Base-by-base conservation (phyloP, 257 asterid species). In the Przewalskia tangutica region DNA sequence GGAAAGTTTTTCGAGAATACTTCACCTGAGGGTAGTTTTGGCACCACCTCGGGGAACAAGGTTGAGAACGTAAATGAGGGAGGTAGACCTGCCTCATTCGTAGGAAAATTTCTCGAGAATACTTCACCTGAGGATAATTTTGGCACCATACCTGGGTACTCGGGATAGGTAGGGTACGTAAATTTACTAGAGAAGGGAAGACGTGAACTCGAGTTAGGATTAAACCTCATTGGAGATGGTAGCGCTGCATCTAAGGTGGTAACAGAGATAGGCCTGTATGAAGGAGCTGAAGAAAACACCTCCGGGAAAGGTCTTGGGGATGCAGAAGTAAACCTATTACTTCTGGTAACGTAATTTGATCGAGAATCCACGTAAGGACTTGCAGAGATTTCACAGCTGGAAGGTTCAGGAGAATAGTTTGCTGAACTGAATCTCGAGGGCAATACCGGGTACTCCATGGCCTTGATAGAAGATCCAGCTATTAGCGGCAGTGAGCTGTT, bases 11-110 rank as follows among this genome's bases (percentile, higher is more conserved):
- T 79, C 14, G 91, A 79, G 55, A 81, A 13, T 86, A 85, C 87
- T 63, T 80, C 91, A 0, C 56, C 79, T 48, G 84, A 20, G n/a
- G 90, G 89, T 68, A 84, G 54, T 6, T 63, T 85, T 9, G 77
- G 89, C n/a, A 83, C 64, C 36, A 81, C 50, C 23, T 88, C 90
- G 1, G 86, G 90, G 77, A 79, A 81, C 75, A 82, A 77, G 1
- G 91, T 85, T 82, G 91, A 71, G 80, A 88, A 82, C 38, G 84
- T 86, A 83, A 87, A 83, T n/a, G 81, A 63, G 7, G 92, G 89
- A 77, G 93, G 91, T 77, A 83, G 75, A 70, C 88, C 84, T 53
- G 84, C 36, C 63, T 85, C 95, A 44, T 89, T 83, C 50, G 83
- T 81, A 6, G 85, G 79, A 38, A 76, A 51, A 78, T 84, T 82